These are phyloP conservation scores for Picocystis sp. DNA, from an alignment of 163 green algal genomes.

Conservation along the genomic window DNA sequence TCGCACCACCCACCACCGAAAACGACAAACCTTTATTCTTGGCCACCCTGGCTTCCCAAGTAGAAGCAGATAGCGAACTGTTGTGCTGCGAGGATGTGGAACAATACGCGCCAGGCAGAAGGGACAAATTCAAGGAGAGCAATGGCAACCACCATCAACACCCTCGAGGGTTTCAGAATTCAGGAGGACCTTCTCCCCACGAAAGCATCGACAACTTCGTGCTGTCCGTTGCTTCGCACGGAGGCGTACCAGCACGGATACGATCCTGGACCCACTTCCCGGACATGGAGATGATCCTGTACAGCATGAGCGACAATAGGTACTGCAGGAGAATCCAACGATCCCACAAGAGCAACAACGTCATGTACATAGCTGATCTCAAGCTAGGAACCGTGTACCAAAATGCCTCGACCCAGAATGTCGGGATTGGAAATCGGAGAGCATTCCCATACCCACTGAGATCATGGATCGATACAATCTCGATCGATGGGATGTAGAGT, in stretches of 20 bases:
- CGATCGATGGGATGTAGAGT: too few relatives aligned
- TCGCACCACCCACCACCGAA: conserved; percentile 13
- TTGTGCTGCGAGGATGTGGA: conserved; percentile 16
- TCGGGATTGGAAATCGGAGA: too few relatives aligned
- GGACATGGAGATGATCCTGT: conserved; percentile 33
- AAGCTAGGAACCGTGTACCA: conserved; percentile 26
- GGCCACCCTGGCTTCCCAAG: conserved; percentile 38
- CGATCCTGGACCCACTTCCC: conserved; percentile 51
- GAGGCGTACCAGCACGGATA: conserved; percentile 19
- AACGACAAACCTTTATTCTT: conserved; percentile 25
- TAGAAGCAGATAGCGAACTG: conserved; percentile 20
- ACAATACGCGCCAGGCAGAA: neutral
- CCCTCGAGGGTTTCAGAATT: conserved; percentile 9
- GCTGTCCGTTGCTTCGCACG: conserved; percentile 15
- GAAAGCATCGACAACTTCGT: conserved; percentile 16
- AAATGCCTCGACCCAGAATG: conserved; percentile 32
- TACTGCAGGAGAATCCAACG: conserved; percentile 33
- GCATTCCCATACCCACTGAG: too few relatives aligned
- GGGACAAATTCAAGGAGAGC: conserved; percentile 3
- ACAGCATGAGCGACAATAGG: conserved; percentile 42
- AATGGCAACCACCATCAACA: neutral
- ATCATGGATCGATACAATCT: too few relatives aligned
- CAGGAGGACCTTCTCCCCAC: neutral
- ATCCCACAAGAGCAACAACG: conserved; percentile 37
- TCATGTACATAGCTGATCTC: conserved; percentile 41